Conservation (phyloP, 1,139 yeast species). For the Blastobotrys persicus region DNA sequence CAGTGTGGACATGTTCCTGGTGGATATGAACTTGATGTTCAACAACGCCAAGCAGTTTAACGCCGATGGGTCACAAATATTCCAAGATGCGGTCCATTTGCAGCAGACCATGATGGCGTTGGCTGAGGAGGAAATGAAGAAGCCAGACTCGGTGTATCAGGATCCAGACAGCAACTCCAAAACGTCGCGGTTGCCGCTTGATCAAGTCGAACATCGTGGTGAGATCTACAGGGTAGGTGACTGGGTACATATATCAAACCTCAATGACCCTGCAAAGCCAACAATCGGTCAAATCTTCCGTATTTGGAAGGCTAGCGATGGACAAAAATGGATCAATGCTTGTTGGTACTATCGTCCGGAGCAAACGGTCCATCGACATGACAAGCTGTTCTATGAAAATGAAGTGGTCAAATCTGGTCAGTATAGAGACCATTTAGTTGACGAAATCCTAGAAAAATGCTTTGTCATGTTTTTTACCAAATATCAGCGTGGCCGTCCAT, state of each 20-base stretch:
- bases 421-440: constrained; percentile 87
- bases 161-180: constrained; percentile 51
- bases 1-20: constrained; percentile 70
- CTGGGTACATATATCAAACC: constrained; percentile 86
- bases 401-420: constrained; percentile 97
- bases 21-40: constrained; percentile 73
- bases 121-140: constrained; percentile 68
- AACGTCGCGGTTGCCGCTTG: constrained; percentile 73
- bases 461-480: constrained; percentile 92
- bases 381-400: constrained; percentile 82
- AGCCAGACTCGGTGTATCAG: constrained; percentile 78
- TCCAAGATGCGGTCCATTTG: constrained; percentile 58
- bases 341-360: constrained; percentile 99
- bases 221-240: constrained; percentile 83
- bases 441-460: constrained; percentile 88
- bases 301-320: constrained; percentile 76
- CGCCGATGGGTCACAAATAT: constrained; percentile 55
- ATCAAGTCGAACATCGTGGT: constrained; percentile 68
- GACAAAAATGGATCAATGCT: constrained; percentile 83
- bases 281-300: constrained; percentile 92
- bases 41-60: constrained; percentile 68
- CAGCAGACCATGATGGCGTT: constrained; percentile 60
- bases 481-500: constrained; percentile 91
- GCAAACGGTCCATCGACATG: constrained; percentile 92
- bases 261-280: constrained; percentile 84